phyloP scores from a whole-genome alignment of 2,329 filamentous ascomycete species.

The Pseudocercospora macadamiae region DNA sequence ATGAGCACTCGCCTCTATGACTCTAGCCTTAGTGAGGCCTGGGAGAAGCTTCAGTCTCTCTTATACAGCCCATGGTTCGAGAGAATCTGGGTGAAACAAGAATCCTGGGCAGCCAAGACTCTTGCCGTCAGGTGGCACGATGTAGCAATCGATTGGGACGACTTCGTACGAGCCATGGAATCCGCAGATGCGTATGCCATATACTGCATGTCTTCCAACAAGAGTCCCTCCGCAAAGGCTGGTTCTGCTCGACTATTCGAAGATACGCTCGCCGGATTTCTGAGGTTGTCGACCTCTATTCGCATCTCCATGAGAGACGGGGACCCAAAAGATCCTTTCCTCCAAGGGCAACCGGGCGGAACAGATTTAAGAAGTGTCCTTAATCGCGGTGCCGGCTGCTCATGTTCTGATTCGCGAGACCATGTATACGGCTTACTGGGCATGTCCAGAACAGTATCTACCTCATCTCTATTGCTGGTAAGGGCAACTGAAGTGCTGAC shows the following conservation, averaged over 20 bases:
- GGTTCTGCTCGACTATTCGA: neutral
- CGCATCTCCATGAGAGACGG: neutral
- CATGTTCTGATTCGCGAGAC: neutral
- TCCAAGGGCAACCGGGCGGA: neutral
- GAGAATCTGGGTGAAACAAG: neutral
- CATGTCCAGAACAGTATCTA: neutral
- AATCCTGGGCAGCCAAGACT: neutral
- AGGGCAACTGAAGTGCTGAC: neutral
- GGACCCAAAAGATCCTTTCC: neutral
- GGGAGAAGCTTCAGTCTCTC: neutral
- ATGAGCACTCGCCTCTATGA: neutral
- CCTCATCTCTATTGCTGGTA: neutral
- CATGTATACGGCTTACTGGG: neutral
- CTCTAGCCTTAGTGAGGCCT: neutral
- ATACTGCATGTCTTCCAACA: neutral
- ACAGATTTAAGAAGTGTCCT: neutral
- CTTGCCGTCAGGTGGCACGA: neutral
- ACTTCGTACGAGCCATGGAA: neutral
- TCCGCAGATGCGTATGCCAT: neutral
- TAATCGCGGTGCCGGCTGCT: neutral
- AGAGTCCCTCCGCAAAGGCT: neutral
- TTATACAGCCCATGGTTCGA: neutral
- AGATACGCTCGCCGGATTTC: neutral
- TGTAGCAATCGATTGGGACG: neutral
- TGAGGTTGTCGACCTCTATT: no score